Conservation (phyloP, 1,284 basidiomycete genomes). For the Trametes pubescens region DNA sequence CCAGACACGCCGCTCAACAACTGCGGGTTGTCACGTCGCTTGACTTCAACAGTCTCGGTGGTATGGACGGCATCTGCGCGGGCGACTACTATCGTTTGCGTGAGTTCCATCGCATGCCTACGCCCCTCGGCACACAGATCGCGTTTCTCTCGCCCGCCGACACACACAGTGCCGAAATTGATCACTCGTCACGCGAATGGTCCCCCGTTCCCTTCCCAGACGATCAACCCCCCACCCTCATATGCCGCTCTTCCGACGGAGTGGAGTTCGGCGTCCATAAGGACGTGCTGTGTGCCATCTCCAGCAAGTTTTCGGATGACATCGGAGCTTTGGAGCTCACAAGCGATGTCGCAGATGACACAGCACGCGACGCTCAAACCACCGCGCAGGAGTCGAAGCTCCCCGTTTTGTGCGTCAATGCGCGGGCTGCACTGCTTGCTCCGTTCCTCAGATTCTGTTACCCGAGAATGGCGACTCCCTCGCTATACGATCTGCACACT, state of each 20-base stretch:
- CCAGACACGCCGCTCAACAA: conserved; percentile 68
- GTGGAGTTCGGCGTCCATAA: conserved; percentile 22
- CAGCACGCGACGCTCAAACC: background rate
- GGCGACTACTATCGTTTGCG: background rate
- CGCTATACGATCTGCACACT: background rate
- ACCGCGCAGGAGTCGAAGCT: background rate
- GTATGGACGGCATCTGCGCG: background rate
- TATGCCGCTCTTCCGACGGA: conserved; percentile 35
- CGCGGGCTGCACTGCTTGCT: background rate
- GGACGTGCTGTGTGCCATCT: conserved; percentile 17
- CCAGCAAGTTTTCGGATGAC: background rate
- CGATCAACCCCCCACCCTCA: conserved; percentile 5
- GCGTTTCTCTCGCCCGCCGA: too few relatives aligned
- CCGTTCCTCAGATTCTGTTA: background rate
- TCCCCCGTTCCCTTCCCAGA: too few relatives aligned
- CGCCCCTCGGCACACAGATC: too few relatives aligned
- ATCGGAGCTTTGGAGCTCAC: background rate
- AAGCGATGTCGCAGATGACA: background rate
- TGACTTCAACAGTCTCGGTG: background rate
- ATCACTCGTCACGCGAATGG: too few relatives aligned
- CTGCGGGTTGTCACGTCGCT: background rate
- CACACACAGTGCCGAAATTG: too few relatives aligned
- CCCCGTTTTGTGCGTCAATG: background rate
- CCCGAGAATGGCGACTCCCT: background rate
- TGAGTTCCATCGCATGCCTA: too few relatives aligned